Evolutionary conservation across 2,329 filamentous ascomycete genomes (phyloP).

Genomic region (Daldinia sp.): DNA sequence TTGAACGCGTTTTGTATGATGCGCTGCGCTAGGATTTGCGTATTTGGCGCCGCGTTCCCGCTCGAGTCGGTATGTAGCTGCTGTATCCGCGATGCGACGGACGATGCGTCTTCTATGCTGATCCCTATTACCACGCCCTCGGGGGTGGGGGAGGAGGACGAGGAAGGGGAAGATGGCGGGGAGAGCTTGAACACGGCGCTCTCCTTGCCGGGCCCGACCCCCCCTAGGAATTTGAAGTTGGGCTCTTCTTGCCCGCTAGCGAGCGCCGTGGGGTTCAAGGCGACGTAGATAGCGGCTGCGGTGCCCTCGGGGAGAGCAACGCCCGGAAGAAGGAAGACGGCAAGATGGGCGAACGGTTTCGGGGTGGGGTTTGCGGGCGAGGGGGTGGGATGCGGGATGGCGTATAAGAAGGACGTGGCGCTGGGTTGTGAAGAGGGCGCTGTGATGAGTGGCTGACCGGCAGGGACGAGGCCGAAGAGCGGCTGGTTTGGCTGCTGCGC

Average conservation of each 20-base stretch:
- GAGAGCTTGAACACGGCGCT: slow-evolving; percentile 86
- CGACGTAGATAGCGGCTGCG: slow-evolving; percentile 90
- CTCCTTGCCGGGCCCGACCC: slow-evolving; percentile 87
- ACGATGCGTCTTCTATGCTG: slow-evolving; percentile 77
- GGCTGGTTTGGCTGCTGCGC: slow-evolving; percentile 45
- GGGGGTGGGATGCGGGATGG: slow-evolving; percentile 56
- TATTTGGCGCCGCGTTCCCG: slow-evolving; percentile 47
- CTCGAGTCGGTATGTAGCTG: slow-evolving; percentile 22
- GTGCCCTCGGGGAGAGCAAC: slow-evolving; percentile 75
- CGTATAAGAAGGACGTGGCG: slow-evolving; percentile 58
- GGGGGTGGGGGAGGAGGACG: slow-evolving; percentile 17
- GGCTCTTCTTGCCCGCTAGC: slow-evolving; percentile 54
- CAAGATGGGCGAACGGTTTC: slow-evolving; percentile 78
- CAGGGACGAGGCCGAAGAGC: slow-evolving; percentile 68
- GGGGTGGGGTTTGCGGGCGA: slow-evolving; percentile 34
- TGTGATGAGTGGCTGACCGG: slow-evolving; percentile 66
- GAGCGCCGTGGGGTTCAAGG: slow-evolving; percentile 54
- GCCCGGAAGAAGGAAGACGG: slow-evolving; percentile 87
- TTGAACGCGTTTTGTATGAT: slow-evolving; percentile 99
- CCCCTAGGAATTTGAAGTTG: slow-evolving; percentile 86
- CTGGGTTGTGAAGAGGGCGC: slow-evolving; percentile 59
- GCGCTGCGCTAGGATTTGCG: slow-evolving; percentile 83
- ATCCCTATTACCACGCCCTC: slow-evolving; percentile 76
- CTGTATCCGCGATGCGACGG: slow-evolving; percentile 65
- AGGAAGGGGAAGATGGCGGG: slow-evolving; percentile 34